Evolutionary conservation across 768 basidiomycete species (phyloP), one percentile per base, ranked within the genome.

Genomic region (Rhizopogon rudus): DNA sequence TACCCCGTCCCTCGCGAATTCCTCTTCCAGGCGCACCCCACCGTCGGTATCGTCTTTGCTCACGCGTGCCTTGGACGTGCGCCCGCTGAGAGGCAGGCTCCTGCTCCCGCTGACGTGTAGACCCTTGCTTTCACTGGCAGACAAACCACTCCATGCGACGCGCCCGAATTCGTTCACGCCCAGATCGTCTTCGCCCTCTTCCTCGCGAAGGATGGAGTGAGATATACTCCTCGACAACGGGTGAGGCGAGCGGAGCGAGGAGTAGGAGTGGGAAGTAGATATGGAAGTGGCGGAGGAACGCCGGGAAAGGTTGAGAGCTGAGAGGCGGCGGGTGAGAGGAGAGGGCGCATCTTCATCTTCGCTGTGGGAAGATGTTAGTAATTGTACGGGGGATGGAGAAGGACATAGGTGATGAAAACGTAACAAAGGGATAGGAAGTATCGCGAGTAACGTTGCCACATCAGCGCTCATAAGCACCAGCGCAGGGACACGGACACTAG

Each of bases 281-380:
- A 80, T 61, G 8, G 79, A 81, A 5, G 77, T 72, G 1, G 72
- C 68, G 0, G 80, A 84, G 13, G 76, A 67, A 6, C 73, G 75
- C 5, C 74, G 71, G 1, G 76, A 71, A 16, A 86, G 71, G 60
- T 80, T 78, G 51, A 87, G 77, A 0, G 75, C 68, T 5, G 85
- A 87, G 5, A 88, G 68, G 7, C 85, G 81, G 9, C 79, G 75
- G 0, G 86, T 87, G 12, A 88, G 76, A 1, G 82, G 76, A 0
- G 83, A 86, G 5, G 86, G 86, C 0, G 86, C 84, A 55, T 86
- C 83, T 73, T 88, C 86, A 67, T 87, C 86, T 72, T 87, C 86
- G 53, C 84, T 86, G 65, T 52, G 64, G 33, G 51, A 46, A 45
- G 37, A 43, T 35, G 35, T 17, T 37, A 48, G 41, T 37, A 41